These are phyloP conservation scores for Aspergillus sp. DNA, from an alignment of 2,329 filamentous ascomycete species.

Conservation along the genomic window DNA sequence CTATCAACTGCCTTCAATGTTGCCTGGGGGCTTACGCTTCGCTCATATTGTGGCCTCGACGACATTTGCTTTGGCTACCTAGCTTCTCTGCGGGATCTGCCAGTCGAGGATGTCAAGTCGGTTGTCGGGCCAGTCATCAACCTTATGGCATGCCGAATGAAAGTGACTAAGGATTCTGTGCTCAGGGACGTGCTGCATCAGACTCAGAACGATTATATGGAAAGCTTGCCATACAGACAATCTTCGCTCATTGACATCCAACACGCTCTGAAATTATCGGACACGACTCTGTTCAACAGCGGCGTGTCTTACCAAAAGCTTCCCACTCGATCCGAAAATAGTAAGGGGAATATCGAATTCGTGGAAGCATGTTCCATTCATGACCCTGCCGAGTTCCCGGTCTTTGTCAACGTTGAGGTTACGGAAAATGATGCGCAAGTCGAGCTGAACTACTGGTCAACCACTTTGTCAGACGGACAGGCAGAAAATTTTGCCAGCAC, in stretches of 20 bases:
- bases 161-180: slow-evolving; percentile 19
- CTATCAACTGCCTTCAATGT: slow-evolving; percentile 55
- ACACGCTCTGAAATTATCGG: slow-evolving; percentile 32
- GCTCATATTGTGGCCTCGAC: slow-evolving; percentile 55
- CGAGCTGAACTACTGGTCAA: slow-evolving; percentile 35
- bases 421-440: slow-evolving; percentile 31
- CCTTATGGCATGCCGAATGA: slow-evolving; percentile 37
- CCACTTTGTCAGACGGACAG: slow-evolving; percentile 29
- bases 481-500: slow-evolving; percentile 30
- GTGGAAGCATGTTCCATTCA: slow-evolving; percentile 32
- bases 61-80: slow-evolving; percentile 51
- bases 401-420: slow-evolving; percentile 42
- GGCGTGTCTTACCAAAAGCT: slow-evolving; percentile 40
- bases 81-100: slow-evolving; percentile 30
- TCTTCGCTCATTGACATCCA: slow-evolving; percentile 40
- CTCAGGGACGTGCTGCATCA: slow-evolving; percentile 32
- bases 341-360: slow-evolving; percentile 25
- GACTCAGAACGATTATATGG: slow-evolving; percentile 40
- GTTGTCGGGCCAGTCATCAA: slow-evolving; percentile 42
- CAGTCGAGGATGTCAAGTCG: slow-evolving; percentile 32
- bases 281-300: slow-evolving; percentile 38
- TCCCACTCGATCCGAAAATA: slow-evolving; percentile 18
- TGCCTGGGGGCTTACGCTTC: slow-evolving; percentile 59
- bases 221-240: slow-evolving; percentile 36
- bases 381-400: slow-evolving; percentile 41